Evolutionary conservation across 2,329 filamentous ascomycete genomes (phyloP).

Genomic region (Westerdykella ornata): DNA sequence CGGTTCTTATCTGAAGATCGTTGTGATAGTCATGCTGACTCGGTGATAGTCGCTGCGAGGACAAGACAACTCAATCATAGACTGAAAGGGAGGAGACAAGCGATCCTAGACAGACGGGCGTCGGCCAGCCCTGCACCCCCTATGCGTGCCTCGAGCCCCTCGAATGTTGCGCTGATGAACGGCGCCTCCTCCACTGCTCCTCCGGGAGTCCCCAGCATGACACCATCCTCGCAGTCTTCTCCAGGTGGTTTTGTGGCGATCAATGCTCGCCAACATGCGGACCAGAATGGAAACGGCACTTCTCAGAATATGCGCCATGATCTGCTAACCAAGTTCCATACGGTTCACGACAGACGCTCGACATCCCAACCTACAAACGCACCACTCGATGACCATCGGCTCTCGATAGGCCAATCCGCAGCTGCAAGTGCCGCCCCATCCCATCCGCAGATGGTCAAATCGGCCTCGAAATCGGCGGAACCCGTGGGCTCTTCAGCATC

Average conservation of each 20-base stretch:
- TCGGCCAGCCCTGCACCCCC: conserved; percentile 39
- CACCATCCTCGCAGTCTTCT: conserved; percentile 29
- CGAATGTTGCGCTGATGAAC: conserved; percentile 40
- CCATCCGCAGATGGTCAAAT: conserved; percentile 20
- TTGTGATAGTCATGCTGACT: background rate
- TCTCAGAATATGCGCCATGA: conserved; percentile 54
- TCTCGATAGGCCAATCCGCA: conserved; percentile 19
- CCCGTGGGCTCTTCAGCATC: background rate
- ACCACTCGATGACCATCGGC: conserved; percentile 18
- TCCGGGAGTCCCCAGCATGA: conserved; percentile 19
- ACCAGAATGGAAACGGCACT: conserved; percentile 45
- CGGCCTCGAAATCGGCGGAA: conserved; percentile 16
- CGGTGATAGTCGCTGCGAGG: conserved; percentile 53
- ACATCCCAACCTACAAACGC: conserved; percentile 25
- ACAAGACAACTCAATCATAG: conserved; percentile 76
- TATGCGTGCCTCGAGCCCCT: conserved; percentile 35
- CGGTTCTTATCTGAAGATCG: background rate
- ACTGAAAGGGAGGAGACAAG: conserved; percentile 65
- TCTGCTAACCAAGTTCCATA: conserved; percentile 57
- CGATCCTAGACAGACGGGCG: conserved; percentile 60
- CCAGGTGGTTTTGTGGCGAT: conserved; percentile 54
- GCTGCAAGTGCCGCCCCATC: conserved; percentile 13
- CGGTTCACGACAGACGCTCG: conserved; percentile 47
- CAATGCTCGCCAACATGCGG: conserved; percentile 45
- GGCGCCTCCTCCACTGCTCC: conserved; percentile 27